These are phyloP conservation scores for Syzygium grande DNA, from an alignment of 345 rosid genomes.

Conservation along the genomic window DNA sequence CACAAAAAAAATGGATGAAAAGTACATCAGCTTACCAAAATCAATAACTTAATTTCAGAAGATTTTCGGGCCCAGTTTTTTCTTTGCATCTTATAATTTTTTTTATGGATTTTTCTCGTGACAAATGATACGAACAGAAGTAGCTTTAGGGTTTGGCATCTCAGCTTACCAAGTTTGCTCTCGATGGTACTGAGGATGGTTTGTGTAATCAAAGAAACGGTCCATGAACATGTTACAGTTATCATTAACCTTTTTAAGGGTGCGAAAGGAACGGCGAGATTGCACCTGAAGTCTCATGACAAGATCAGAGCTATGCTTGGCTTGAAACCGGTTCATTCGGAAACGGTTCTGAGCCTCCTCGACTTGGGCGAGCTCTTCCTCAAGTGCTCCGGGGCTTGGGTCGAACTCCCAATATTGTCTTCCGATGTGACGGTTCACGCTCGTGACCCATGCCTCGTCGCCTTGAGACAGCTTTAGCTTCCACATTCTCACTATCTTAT, in stretches of 20 bases:
- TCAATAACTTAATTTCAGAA: neutral
- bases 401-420: slow-evolving; percentile 54
- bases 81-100: neutral
- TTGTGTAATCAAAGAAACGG: neutral
- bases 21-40: too few relatives aligned
- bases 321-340: slow-evolving; percentile 18
- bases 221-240: neutral
- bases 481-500: slow-evolving; percentile 28
- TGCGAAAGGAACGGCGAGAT: neutral
- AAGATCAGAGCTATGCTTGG: slow-evolving; percentile 47
- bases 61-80: neutral
- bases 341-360: slow-evolving; percentile 20
- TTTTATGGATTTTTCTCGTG: neutral
- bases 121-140: neutral
- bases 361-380: slow-evolving; percentile 21
- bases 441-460: slow-evolving; percentile 14
- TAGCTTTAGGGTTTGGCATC: neutral
- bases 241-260: neutral
- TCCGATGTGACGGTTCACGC: slow-evolving; percentile 30
- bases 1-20: too few relatives aligned
- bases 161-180: neutral
- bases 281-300: slow-evolving; percentile 44
- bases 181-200: neutral
- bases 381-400: slow-evolving; percentile 14
- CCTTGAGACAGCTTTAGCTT: slow-evolving; percentile 44